Evolutionary conservation across 805 yeast genomes (phyloP).

Genomic region (Babjeviella inositovora): DNA sequence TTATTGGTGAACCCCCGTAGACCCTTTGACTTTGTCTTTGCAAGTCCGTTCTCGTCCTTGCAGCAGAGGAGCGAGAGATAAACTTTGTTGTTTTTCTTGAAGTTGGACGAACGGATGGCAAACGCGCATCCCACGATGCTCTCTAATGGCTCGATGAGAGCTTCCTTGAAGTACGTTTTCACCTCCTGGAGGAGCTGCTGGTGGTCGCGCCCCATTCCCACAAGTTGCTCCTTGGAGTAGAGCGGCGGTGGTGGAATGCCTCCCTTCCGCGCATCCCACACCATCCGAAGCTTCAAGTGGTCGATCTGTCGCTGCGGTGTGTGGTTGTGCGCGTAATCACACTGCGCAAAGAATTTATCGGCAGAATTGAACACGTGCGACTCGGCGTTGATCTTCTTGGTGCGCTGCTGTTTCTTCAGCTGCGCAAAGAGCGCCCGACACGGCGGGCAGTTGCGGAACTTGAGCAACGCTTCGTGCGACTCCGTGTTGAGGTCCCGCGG

Average conservation of each 20-base stretch:
- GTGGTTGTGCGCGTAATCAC: background rate
- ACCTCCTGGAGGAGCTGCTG: background rate
- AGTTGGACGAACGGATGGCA: conserved; percentile 1
- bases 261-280: background rate
- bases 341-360: background rate
- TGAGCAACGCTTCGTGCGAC: background rate
- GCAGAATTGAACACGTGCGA: background rate
- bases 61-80: conserved; percentile 1
- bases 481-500: conserved; percentile 1
- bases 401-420: conserved; percentile 1
- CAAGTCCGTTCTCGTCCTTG: conserved; percentile 1
- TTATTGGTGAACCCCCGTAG: conserved; percentile 1
- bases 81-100: conserved; percentile 1
- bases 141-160: background rate
- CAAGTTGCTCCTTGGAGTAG: too few species aligned
- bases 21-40: conserved; percentile 1
- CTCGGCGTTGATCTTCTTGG: background rate
- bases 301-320: background rate
- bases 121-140: background rate
- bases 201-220: conserved; percentile 1
- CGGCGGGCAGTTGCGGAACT: conserved; percentile 1
- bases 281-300: background rate
- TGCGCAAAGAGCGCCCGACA: conserved; percentile 1
- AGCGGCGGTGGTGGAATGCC: too few species aligned
- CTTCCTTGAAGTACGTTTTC: background rate